phyloP scores from a whole-genome alignment of 164 flowering plant species.

The Santalum album region DNA sequence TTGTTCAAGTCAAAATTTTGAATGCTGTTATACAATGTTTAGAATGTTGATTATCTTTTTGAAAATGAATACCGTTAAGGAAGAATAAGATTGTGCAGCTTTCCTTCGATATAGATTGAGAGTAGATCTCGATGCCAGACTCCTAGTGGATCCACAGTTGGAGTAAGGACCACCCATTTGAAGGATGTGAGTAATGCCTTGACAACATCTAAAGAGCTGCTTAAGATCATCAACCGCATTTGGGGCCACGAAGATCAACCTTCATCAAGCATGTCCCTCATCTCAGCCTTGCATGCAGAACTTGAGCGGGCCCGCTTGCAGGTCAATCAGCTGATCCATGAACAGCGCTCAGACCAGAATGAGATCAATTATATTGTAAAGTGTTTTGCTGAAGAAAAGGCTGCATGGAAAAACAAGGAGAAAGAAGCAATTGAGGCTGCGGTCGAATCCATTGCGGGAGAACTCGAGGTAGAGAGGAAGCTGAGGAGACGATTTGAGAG shows the following conservation, averaged over 20 bases:
- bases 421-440: slow-evolving; percentile 54
- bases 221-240: slow-evolving; percentile 67
- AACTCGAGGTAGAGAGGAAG: slow-evolving; percentile 80
- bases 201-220: slow-evolving; percentile 79
- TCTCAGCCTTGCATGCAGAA: slow-evolving; percentile 85
- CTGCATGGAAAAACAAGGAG: slow-evolving; percentile 70
- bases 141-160: slow-evolving; percentile 41
- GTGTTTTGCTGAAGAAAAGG: slow-evolving; percentile 75
- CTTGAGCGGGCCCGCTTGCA: slow-evolving; percentile 74
- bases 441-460: slow-evolving; percentile 55
- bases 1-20: too few species aligned
- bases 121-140: slow-evolving; percentile 49
- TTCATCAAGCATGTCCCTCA: slow-evolving; percentile 66
- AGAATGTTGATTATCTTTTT: too few species aligned
- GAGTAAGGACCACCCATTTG: slow-evolving; percentile 40
- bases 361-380: slow-evolving; percentile 61
- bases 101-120: slow-evolving; percentile 52
- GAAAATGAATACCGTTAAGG: too few species aligned
- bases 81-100: not conserved
- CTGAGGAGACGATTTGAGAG: slow-evolving; percentile 68
- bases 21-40: too few species aligned
- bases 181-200: slow-evolving; percentile 74
- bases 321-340: slow-evolving; percentile 69
- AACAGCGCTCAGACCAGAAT: slow-evolving; percentile 44
- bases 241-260: slow-evolving; percentile 74